Percentiles rank a stretch among this genome's conserved stretches.
phyloP scores from a whole-genome alignment of 2,329 filamentous ascomycete species.

The Colletotrichum lini region DNA sequence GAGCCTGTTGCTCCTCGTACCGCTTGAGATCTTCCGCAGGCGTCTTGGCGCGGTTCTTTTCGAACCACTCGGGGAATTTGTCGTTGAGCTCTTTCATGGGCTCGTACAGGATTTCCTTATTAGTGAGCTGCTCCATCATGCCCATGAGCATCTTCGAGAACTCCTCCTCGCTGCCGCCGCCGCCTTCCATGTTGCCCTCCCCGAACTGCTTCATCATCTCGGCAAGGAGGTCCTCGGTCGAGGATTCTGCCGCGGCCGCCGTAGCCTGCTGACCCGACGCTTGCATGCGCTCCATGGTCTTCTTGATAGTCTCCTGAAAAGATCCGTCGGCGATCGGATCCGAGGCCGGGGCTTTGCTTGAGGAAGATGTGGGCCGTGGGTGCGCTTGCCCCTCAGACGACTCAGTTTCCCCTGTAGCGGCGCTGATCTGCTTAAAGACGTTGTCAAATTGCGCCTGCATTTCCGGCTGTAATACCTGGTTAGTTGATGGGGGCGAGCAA shows the following conservation, averaged over 20 bases:
- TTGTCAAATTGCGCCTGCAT: slow-evolving; percentile 85
- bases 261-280: slow-evolving; percentile 88
- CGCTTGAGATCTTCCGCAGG: slow-evolving; percentile 81
- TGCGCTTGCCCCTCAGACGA: slow-evolving; percentile 44
- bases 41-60: slow-evolving; percentile 78
- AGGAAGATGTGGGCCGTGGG: slow-evolving; percentile 45
- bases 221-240: slow-evolving; percentile 85
- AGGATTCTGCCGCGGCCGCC: slow-evolving; percentile 78
- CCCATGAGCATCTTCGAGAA: slow-evolving; percentile 95
- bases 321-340: slow-evolving; percentile 69
- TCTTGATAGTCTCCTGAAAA: slow-evolving; percentile 93
- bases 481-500: not conserved
- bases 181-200: slow-evolving; percentile 69
- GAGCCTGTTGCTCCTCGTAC: slow-evolving; percentile 83
- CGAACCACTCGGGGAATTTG: slow-evolving; percentile 93
- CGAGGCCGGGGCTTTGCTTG: slow-evolving; percentile 45
- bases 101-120: slow-evolving; percentile 98
- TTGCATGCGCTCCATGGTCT: slow-evolving; percentile 97
- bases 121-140: slow-evolving; percentile 99
- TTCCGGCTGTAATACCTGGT: slow-evolving; percentile 65
- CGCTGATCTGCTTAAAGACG: slow-evolving; percentile 80
- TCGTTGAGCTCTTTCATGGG: slow-evolving; percentile 97
- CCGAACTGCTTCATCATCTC: slow-evolving; percentile 94
- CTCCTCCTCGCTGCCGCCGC: slow-evolving; percentile 79
- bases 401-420: slow-evolving; percentile 56